Evolutionary conservation across 176 grass and related monocot genomes (phyloP).

Genomic region (Saccharum spontaneum): DNA sequence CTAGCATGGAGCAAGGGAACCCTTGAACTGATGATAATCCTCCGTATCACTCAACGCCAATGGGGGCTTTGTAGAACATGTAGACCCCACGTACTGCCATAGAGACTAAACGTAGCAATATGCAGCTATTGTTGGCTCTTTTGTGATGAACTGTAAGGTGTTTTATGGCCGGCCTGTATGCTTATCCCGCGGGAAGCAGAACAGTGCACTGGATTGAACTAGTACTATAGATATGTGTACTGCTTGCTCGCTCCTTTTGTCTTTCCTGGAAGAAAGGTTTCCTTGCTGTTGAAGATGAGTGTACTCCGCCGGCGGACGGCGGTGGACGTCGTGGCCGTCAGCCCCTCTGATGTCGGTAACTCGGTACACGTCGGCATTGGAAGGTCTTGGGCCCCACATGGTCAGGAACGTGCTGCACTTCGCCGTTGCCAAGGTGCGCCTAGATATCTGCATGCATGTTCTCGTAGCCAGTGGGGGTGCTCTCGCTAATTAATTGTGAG

Average conservation of each 20-base stretch:
- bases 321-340: too few relatives aligned
- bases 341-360: too few relatives aligned
- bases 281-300: too few relatives aligned
- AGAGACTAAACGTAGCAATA: background rate
- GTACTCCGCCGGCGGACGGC: too few relatives aligned
- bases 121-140: background rate
- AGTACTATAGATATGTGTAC: background rate
- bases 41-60: too few relatives aligned
- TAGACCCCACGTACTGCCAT: background rate
- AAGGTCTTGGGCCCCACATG: too few relatives aligned
- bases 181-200: background rate
- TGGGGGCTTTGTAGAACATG: background rate
- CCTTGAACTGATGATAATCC: background rate
- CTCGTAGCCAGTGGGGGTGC: background rate
- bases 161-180: background rate
- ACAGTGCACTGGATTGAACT: background rate
- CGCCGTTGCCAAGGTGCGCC: constrained; percentile 28
- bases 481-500: background rate
- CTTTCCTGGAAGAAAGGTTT: background rate
- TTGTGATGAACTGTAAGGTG: background rate
- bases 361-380: too few relatives aligned
- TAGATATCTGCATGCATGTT: constrained; percentile 12
- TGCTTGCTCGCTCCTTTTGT: background rate
- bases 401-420: constrained; percentile 20
- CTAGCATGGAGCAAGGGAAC: background rate